Conservation (phyloP, 179 eudicot species). For the Spinacia oleracea region DNA sequence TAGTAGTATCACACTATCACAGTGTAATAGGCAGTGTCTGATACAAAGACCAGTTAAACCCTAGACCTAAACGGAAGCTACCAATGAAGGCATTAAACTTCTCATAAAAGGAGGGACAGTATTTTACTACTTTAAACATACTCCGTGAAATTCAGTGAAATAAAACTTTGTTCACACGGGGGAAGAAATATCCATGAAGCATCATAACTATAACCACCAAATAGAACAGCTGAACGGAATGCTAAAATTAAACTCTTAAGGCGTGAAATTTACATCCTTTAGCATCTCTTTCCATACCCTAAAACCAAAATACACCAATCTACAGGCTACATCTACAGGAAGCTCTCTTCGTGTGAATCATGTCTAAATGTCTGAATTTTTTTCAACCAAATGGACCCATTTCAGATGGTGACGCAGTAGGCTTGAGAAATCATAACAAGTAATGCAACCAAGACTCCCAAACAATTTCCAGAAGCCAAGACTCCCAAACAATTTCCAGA, state of each 20-base stretch:
- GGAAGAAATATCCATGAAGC: too few species aligned
- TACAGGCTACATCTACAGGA: not conserved
- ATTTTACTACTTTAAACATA: not conserved
- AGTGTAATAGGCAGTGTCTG: too few species aligned
- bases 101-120: not conserved
- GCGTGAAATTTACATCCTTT: constrained; percentile 4
- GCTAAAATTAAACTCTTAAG: not conserved
- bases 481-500: too few species aligned
- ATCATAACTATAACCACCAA: too few species aligned
- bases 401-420: too few species aligned
- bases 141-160: not conserved
- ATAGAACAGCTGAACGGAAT: not conserved
- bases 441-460: too few species aligned
- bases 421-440: too few species aligned
- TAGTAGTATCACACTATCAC: too few species aligned
- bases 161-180: not conserved
- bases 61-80: not conserved
- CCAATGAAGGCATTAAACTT: not conserved
- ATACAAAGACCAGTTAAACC: too few species aligned
- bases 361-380: too few species aligned
- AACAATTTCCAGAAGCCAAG: too few species aligned
- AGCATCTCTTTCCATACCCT: not conserved
- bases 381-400: too few species aligned
- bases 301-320: not conserved
- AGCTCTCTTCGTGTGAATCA: not conserved